Evolutionary conservation across 2,329 filamentous ascomycete genomes (phyloP), one percentile per base, ranked within the genome.

Genomic region (Ceratocystis variospora): DNA sequence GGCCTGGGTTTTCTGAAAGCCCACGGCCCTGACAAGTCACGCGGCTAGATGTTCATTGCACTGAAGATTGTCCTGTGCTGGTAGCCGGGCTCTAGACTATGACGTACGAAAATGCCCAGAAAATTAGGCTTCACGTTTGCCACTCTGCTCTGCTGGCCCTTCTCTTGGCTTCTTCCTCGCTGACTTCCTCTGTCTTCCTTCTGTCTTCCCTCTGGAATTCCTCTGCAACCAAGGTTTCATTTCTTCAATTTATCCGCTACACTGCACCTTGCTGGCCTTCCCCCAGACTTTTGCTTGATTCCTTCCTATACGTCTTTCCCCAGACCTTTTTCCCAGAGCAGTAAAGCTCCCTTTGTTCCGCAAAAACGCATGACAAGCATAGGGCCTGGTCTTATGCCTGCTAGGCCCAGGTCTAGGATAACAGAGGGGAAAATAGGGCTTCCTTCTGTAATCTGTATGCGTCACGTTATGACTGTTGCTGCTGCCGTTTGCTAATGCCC

Each of bases 321-420:
- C 53, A 57, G 53, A 57, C 53, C 31, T 31, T 15, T 15, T 57
- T 57, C 53, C 53, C 10, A 57, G 53, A 28, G 17, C 53, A 57
- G 53, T 57, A 57, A 57, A 57, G 53, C 53, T 57, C 53, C 53
- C 53, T 57, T 57, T 57, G 22, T 57, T 33, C 53, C 53, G 53
- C 53, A 57, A 57, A 33, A 33, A 33, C 22, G 15, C 53, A 57
- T 33, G 53, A 57, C 53, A 57, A 41, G 22, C 25, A 33, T 57
- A 22, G 53, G 12, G 10, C 53, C 53, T 57, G 53, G 53, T 25
- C 53, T 57, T n/a, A 31, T n/a, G n/a, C n/a, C 48, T 53, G 22
- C 22, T n/a, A 25, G 48, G 7, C n/a, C n/a, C 10, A 5, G 50
- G 50, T 19, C 10, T 25, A 15, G 50, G 53, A 15, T 57, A 31